These are phyloP conservation scores for Sequoiadendron giganteum DNA, from an alignment of 75 land plant species.

Conservation along the genomic window DNA sequence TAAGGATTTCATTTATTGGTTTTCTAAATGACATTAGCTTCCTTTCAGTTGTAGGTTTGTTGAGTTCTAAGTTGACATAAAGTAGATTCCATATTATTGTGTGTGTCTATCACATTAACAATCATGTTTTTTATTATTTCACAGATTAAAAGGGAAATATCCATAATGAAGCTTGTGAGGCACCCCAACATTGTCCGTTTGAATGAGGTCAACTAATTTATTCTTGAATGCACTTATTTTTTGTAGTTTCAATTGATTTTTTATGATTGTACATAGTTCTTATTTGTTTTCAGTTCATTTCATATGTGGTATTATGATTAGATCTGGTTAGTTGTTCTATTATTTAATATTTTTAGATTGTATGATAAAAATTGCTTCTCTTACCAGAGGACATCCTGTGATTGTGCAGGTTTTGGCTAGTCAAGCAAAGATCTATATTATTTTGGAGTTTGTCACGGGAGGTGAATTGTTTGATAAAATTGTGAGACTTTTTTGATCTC, in stretches of 20 bases:
- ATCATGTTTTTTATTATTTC: slow-evolving; percentile 1
- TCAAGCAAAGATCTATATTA: slow-evolving; percentile 54
- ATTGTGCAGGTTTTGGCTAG: slow-evolving; percentile 54
- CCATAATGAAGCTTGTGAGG: slow-evolving; percentile 69
- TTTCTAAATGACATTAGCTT: not conserved
- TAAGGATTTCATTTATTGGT: not conserved
- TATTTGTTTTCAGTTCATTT: not conserved
- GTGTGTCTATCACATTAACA: not conserved
- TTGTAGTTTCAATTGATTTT: not conserved
- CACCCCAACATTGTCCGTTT: slow-evolving; percentile 65
- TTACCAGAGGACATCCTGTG: not conserved
- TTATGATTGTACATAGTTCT: not conserved
- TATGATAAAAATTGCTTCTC: not conserved
- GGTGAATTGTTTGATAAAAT: slow-evolving; percentile 68
- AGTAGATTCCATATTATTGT: not conserved
- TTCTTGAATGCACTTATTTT: not conserved
- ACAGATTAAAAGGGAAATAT: slow-evolving; percentile 63
- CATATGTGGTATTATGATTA: not conserved
- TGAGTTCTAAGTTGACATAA: not conserved
- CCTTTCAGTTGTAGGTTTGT: not conserved
- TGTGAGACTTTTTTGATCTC: slow-evolving; percentile 25
- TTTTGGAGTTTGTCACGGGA: slow-evolving; percentile 60
- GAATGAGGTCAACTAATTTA: slow-evolving; percentile 45
- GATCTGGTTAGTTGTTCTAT: not conserved
- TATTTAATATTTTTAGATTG: not conserved